phyloP scores from a whole-genome alignment of 164 flowering plant genomes.

The Sedum album region DNA sequence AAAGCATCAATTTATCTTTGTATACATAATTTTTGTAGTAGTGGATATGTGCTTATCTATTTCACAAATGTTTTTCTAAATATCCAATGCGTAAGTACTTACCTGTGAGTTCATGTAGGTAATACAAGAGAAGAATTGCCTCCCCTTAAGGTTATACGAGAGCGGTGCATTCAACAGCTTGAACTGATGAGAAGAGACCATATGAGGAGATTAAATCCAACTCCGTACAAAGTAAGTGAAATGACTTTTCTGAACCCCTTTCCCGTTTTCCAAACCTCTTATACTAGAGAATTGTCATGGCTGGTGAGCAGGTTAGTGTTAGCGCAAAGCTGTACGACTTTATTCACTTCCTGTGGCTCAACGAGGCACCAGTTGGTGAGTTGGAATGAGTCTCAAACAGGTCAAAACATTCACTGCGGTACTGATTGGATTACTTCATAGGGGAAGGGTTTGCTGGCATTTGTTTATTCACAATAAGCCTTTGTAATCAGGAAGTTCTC shows the following conservation, averaged over 20 bases:
- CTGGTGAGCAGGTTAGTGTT: slow-evolving; percentile 76
- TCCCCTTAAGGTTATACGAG: slow-evolving; percentile 49
- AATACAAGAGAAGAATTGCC: slow-evolving; percentile 57
- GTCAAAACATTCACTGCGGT: background rate
- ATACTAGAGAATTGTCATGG: background rate
- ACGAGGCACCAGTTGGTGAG: slow-evolving; percentile 98
- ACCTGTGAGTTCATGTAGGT: slow-evolving; percentile 29
- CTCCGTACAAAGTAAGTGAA: slow-evolving; percentile 83
- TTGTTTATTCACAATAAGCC: background rate
- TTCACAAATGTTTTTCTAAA: too few relatives aligned
- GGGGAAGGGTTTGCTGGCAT: background rate
- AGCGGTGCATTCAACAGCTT: slow-evolving; percentile 73
- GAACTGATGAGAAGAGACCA: slow-evolving; percentile 95
- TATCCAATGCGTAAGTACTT: background rate
- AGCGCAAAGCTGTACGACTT: slow-evolving; percentile 92
- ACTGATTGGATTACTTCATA: background rate
- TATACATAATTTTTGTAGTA: background rate
- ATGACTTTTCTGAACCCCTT: background rate
- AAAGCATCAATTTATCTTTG: background rate
- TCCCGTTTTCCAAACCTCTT: background rate
- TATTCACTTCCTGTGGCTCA: slow-evolving; percentile 97
- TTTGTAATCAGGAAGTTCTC: background rate
- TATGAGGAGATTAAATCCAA: slow-evolving; percentile 94
- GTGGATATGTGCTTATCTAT: background rate
- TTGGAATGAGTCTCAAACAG: slow-evolving; percentile 37